Evolutionary conservation across 2,329 filamentous ascomycete species (phyloP), one percentile per base, ranked within the genome.

Genomic region (Akanthomyces dipterigenus): DNA sequence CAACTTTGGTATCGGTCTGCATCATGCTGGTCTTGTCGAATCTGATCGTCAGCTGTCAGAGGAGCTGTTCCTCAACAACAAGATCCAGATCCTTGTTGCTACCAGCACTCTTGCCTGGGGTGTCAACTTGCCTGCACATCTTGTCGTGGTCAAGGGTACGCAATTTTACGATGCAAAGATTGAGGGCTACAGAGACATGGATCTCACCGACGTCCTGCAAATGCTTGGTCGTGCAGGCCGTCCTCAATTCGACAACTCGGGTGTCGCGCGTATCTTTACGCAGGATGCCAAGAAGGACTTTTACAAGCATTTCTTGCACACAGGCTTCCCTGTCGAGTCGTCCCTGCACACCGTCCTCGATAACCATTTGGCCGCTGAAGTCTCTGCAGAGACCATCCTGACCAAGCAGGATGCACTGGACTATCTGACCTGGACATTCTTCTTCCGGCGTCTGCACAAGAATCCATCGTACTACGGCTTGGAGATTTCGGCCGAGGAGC

Each of bases 401-500:
- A 96, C 92, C 9, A 97, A 97, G 75, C 95, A 99, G 75, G 95
- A 99, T 75, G 95, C 95, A 1, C 82, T 99, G 4, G 96, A 99
- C 74, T 99, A 99, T 71, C 78, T 99, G 58, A 99, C 95, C 0
- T 99, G 96, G 95, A 99, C 96, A 1, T 99, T 99, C 79, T 99
- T 99, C 83, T 99, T 99, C 82, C 86, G 96, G 3, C 84, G 95
- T 12, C 78, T 99, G 43, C 95, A 99, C 79, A 99, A 99, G 80
- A 99, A 99, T 68, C 95, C 95, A 1, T 96, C 93, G 0, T 99
- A 96, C 77, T 99, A 99, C 68, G 96, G 96, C 0, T 86, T 99
- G 0, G 90, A 97, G 71, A 95, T 99, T 49, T 91, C 90, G 0
- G 88, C 90, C 0, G 93, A 97, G 68, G 92, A 97, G 68, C 92